Conservation (phyloP, 2,329 filamentous ascomycete genomes). For the Scedosporium apiospermum region DNA sequence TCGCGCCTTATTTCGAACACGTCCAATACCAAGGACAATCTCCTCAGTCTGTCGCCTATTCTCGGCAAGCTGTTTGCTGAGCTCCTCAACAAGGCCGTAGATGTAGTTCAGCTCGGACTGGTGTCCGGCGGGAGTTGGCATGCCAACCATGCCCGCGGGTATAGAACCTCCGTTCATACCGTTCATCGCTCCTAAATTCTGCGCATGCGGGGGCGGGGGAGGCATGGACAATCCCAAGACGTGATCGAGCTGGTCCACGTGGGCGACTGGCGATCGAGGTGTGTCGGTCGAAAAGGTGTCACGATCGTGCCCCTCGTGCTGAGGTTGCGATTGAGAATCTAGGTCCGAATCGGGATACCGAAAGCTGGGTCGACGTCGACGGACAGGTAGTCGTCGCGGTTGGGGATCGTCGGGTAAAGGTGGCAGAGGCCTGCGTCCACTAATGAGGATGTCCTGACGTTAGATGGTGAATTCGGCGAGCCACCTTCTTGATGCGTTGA, state of each 20-base stretch:
- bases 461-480: too few relatives aligned
- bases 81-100: constrained; percentile 57
- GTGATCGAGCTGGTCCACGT: too few relatives aligned
- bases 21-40: constrained; percentile 53
- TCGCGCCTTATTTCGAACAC: constrained; percentile 47
- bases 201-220: background rate
- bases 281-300: background rate
- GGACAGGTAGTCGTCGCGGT: too few relatives aligned
- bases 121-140: constrained; percentile 56
- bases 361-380: too few relatives aligned
- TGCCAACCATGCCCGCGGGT: constrained; percentile 33
- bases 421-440: too few relatives aligned
- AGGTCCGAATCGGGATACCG: too few relatives aligned
- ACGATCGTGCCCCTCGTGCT: background rate
- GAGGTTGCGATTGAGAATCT: too few relatives aligned
- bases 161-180: constrained; percentile 39
- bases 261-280: too few relatives aligned
- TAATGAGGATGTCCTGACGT: too few relatives aligned
- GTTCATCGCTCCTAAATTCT: constrained; percentile 27
- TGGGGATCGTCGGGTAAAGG: too few relatives aligned
- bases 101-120: constrained; percentile 61
- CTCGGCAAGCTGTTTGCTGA: constrained; percentile 53
- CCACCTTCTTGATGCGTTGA: too few relatives aligned
- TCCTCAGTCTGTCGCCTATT: constrained; percentile 53
- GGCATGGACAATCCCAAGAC: background rate